phyloP scores from a whole-genome alignment of 306 rosid genomes.

The Castanea mollissima region DNA sequence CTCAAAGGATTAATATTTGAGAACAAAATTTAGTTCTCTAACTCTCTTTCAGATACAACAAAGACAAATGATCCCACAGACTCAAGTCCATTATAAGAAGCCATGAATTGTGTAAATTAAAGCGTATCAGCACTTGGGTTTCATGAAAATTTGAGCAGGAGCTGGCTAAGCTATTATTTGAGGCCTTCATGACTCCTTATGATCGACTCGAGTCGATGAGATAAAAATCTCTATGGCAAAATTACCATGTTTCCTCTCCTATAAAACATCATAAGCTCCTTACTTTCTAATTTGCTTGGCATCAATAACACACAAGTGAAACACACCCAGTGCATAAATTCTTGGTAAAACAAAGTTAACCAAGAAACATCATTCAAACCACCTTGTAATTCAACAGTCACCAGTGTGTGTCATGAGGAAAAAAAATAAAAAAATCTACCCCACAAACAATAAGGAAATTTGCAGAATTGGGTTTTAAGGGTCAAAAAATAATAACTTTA shows the following conservation, averaged over 20 bases:
- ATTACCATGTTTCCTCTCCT: background rate
- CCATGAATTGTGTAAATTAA: background rate
- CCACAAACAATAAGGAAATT: background rate
- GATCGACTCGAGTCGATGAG: background rate
- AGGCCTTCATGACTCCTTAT: too few species aligned
- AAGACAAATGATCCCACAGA: background rate
- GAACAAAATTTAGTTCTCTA: background rate
- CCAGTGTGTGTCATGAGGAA: background rate
- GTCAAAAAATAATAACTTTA: background rate
- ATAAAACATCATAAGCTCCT: background rate
- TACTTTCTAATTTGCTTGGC: background rate
- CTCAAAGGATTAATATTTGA: background rate
- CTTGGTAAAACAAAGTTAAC: too few species aligned
- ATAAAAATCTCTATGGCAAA: background rate
- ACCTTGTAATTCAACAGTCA: too few species aligned
- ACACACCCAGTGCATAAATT: too few species aligned
- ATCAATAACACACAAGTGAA: too few species aligned
- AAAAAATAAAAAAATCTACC: background rate
- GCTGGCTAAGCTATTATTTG: too few species aligned
- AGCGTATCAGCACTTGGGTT: background rate
- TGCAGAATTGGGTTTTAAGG: background rate
- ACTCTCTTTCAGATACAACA: background rate
- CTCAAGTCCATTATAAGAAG: background rate
- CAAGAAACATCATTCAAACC: too few species aligned
- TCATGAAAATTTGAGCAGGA: background rate